A percentile compares a stretch with the other conserved stretches of the same genome.
phyloP scores from a whole-genome alignment of 2,329 filamentous ascomycete genomes.

The Venturia asperata region DNA sequence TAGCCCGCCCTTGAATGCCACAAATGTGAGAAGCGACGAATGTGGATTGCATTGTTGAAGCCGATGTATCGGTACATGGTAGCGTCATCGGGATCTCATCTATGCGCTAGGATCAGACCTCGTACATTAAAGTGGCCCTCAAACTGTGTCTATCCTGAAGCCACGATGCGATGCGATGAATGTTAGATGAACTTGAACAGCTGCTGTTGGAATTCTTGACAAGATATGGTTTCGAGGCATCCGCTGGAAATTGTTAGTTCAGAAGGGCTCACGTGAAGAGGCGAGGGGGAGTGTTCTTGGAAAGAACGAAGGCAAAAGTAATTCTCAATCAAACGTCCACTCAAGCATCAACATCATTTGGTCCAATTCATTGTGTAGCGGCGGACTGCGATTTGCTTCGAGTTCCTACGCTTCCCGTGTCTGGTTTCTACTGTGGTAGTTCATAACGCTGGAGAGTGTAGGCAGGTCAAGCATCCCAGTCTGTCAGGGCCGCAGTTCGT shows the following conservation, averaged over 20 bases:
- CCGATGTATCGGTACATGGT: not conserved
- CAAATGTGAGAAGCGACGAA: not conserved
- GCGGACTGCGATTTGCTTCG: too few species aligned
- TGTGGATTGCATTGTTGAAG: not conserved
- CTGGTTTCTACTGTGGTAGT: too few species aligned
- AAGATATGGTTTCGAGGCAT: too few species aligned
- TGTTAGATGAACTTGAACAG: too few species aligned
- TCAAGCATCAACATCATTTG: not conserved
- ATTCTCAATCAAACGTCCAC: not conserved
- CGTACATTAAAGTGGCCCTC: not conserved
- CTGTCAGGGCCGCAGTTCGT: not conserved
- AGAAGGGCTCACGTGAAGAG: not conserved
- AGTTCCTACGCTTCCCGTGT: too few species aligned
- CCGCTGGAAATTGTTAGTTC: too few species aligned
- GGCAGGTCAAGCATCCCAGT: not conserved
- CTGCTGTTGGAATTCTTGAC: too few species aligned
- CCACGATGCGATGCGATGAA: not conserved
- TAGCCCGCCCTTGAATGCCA: not conserved
- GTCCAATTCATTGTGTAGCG: not conserved
- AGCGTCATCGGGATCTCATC: not conserved
- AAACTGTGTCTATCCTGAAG: not conserved
- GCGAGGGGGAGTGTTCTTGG: not conserved
- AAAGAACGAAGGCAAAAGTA: not conserved
- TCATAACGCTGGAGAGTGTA: too few species aligned
- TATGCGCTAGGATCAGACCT: not conserved